Evolutionary conservation across 345 rosid genomes (phyloP).

Genomic region (Xanthoceras sorbifolium): DNA sequence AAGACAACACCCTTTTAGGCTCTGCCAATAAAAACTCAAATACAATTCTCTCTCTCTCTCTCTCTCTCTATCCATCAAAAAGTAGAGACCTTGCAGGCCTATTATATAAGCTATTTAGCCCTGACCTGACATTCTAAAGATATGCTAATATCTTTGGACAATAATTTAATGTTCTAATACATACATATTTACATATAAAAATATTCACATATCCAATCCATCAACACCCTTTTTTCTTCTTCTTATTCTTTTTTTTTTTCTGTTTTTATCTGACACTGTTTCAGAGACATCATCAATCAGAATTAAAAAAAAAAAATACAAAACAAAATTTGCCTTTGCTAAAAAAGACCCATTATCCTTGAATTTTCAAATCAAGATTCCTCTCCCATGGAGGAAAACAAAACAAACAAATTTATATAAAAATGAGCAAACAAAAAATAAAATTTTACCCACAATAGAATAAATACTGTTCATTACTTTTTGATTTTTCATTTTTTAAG

Average conservation of each 20-base stretch:
- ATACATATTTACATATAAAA: too few relatives aligned
- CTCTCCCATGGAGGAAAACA: slow-evolving; percentile 38
- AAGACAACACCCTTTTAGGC: slow-evolving; percentile 31
- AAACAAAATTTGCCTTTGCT: slow-evolving; percentile 41
- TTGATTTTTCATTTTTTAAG: not conserved
- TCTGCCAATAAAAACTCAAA: slow-evolving; percentile 30
- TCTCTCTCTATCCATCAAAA: slow-evolving; percentile 14
- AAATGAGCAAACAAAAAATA: not conserved
- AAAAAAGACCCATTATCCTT: slow-evolving; percentile 37
- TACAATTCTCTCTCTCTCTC: slow-evolving; percentile 10
- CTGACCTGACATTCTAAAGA: slow-evolving; percentile 52
- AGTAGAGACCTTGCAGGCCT: slow-evolving; percentile 38
- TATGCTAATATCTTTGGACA: slow-evolving; percentile 35
- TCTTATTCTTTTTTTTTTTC: slow-evolving; percentile 9
- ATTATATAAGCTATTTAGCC: slow-evolving; percentile 25
- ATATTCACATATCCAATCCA: not conserved
- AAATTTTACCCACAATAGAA: not conserved
- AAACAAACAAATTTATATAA: slow-evolving; percentile 7
- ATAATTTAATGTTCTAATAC: not conserved
- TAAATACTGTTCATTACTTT: not conserved
- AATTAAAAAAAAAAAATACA: not conserved
- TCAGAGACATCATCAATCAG: slow-evolving; percentile 31
- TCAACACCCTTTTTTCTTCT: slow-evolving; percentile 12
- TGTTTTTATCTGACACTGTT: slow-evolving; percentile 30
- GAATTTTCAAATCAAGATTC: slow-evolving; percentile 46